A percentile compares a stretch with the other conserved stretches of the same genome.
These are phyloP conservation scores for Thecaphora thlaspeos DNA, from an alignment of 1,284 basidiomycete species.

Conservation along the genomic window DNA sequence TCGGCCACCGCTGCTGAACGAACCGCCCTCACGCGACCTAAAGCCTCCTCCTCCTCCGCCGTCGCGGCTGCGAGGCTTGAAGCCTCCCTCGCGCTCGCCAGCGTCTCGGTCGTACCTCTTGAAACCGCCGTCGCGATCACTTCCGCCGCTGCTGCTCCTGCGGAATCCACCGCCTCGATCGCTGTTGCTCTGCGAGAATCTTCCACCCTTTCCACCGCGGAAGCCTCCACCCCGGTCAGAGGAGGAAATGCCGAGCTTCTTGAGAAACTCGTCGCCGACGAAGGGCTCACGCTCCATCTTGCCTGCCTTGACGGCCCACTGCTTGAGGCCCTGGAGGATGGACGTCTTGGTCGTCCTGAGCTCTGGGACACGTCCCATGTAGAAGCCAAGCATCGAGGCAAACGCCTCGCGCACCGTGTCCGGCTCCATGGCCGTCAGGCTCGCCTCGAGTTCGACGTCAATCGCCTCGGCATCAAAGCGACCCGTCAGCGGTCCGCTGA, in stretches of 20 bases:
- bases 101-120: background rate
- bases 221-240: conserved; percentile 5
- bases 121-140: background rate
- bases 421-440: conserved; percentile 9
- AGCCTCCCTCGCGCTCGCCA: background rate
- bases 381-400: conserved; percentile 43
- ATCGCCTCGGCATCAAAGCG: conserved; percentile 4
- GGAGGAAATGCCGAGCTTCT: conserved; percentile 28
- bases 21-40: no score
- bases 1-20: no score
- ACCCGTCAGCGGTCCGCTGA: conserved; percentile 17
- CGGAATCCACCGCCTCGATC: background rate
- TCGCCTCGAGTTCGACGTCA: conserved; percentile 10
- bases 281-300: conserved; percentile 23
- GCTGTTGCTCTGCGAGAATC: background rate
- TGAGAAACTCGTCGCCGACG: conserved; percentile 24
- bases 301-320: conserved; percentile 27
- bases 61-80: background rate
- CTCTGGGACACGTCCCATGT: conserved; percentile 25
- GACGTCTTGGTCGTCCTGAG: conserved; percentile 26
- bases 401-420: conserved; percentile 18
- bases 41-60: background rate
- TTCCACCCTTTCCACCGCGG: background rate
- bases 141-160: background rate
- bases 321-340: conserved; percentile 34